Percentiles rank a stretch among this genome's conserved stretches.
Conservation (phyloP, 1,139 yeast species). For the Candida sanyaensis region DNA sequence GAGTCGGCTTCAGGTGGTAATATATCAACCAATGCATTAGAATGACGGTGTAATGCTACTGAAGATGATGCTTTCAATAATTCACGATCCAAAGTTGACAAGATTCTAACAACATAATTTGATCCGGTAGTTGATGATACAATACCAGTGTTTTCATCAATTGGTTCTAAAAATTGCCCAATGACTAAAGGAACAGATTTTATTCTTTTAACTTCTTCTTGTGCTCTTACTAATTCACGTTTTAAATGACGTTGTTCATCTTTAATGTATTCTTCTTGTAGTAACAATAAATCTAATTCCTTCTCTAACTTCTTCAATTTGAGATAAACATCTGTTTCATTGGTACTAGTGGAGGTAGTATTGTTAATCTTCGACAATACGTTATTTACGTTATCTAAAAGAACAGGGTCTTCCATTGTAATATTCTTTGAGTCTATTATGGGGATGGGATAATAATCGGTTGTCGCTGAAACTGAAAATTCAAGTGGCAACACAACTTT, state of each 20-base stretch:
- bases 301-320: constrained; percentile 85
- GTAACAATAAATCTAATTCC: constrained; percentile 75
- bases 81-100: constrained; percentile 94
- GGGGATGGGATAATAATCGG: neutral
- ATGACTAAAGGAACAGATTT: constrained; percentile 97
- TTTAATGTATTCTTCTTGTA: constrained; percentile 95
- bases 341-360: neutral
- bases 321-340: constrained; percentile 64
- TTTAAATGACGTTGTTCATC: constrained; percentile 97
- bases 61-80: constrained; percentile 91
- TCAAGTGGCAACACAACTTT: constrained; percentile 11
- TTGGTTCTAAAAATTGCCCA: constrained; percentile 97
- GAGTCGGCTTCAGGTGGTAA: constrained; percentile 99
- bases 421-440: neutral
- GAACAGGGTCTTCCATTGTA: constrained; percentile 25
- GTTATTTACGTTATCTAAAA: constrained; percentile 16
- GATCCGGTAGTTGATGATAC: constrained; percentile 98
- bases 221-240: constrained; percentile 93
- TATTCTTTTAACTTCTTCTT: constrained; percentile 96
- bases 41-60: constrained; percentile 97
- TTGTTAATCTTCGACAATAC: constrained; percentile 9
- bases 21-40: constrained; percentile 95
- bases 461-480: constrained; percentile 2
- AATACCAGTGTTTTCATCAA: constrained; percentile 94
- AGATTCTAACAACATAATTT: constrained; percentile 91